Conservation (phyloP, 164 flowering plant species). For the Litsea cubeba region DNA sequence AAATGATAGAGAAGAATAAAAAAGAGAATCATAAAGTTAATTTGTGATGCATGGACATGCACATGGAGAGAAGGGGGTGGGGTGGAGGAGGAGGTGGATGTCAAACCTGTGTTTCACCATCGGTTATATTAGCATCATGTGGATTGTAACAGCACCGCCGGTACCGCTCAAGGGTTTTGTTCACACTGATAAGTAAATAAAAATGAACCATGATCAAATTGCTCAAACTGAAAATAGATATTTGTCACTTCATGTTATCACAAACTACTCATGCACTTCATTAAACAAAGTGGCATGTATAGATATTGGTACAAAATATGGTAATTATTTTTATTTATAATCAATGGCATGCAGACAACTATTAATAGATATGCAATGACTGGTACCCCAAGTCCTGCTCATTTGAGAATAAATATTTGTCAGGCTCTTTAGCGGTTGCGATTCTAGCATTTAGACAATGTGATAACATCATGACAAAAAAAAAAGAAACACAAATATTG, state of each 20-base stretch:
- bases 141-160: constrained; percentile 55
- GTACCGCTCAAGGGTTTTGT: constrained; percentile 72
- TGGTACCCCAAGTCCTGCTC: no score
- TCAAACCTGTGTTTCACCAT: constrained; percentile 62
- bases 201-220: not conserved
- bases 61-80: no score
- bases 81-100: no score
- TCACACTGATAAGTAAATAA: constrained; percentile 26
- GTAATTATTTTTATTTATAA: no score
- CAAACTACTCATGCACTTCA: not conserved
- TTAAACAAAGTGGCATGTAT: not conserved
- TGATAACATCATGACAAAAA: not conserved
- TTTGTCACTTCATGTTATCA: no score
- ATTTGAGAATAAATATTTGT: no score
- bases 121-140: constrained; percentile 39
- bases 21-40: no score
- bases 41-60: no score
- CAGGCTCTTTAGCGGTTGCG: not conserved
- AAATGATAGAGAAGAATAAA: no score
- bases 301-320: not conserved
- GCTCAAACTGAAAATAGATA: not conserved
- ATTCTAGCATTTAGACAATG: not conserved
- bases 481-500: not conserved
- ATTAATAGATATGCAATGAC: no score
- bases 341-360: not conserved